Base-by-base conservation (phyloP, 495 filamentous ascomycete species). In the Annulohypoxylon moriforme region DNA sequence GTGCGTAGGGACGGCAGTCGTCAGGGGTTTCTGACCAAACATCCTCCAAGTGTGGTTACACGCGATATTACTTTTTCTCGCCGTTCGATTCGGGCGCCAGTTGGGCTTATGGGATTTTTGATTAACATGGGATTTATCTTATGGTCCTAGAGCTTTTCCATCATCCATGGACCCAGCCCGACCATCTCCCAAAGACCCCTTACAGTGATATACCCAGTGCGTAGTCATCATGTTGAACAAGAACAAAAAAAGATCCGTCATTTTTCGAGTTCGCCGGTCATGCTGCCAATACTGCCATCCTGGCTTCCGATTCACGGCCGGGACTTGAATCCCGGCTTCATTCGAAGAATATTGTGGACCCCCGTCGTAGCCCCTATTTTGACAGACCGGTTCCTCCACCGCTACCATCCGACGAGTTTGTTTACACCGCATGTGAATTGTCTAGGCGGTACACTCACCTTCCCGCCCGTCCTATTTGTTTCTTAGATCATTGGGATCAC, bases 401-500 rank as follows among this genome's bases (percentile, higher is more conserved):
- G 47, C 55, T 11, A 42, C 4, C 18, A 10, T 36, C 16, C 9
- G 25, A 22, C n/a, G 13, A 57, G 24, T 40, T 46, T 60, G 55
- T 42, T 68, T 59, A 52, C 60, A 64, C 47, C 24, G 60, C 65
- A 73, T 64, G 49, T 44, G 40, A 53, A 58, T 52, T 50, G n/a
- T 27, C 46, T 52, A 68, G 36, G 50, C 46, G 60, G 52, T 25
- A 64, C 53, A 44, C 33, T 14, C 52, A 31, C 47, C 34, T 63
- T 44, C 58, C 24, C 0, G n/a, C 25, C 33, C 20, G 3, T 25
- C 24, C 46, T 46, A 57, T 31, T 36, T 57, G 55, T 62, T 31
- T 42, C 63, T 18, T 22, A 24, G 33, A 52, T 22, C 11, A 38
- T 53, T 27, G 64, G 59, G 40, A 52, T 31, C 70, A 68, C 70